Evolutionary conservation across 371 early-diverging fungal species (phyloP), one percentile per base, ranked within the genome.

Genomic region (Rhizopus sp.): DNA sequence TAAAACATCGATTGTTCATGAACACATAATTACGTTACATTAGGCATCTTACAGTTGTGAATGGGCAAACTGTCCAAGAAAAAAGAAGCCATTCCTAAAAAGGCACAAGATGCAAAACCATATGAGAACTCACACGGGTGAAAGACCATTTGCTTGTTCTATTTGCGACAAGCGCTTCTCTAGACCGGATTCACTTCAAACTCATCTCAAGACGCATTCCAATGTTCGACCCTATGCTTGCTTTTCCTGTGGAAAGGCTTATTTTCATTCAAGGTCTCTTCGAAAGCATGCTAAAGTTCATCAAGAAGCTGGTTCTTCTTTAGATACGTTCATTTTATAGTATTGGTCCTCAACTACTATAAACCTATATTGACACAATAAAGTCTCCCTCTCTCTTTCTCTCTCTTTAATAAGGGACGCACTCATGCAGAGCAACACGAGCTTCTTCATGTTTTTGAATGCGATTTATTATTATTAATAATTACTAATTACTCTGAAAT

Each of bases 191-290:
- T 92, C 91, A 3, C 72, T 94, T 35, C 61, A 86, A 49, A 92
- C 92, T 10, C 95, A 95, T 59, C 79, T 89, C 50, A 91, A 92
- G 69, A 93, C 94, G 1, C 95, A 95, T 68, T 88, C 88, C 12
- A 86, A 83, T 47, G 65, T 85, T 48, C 81, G 88, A 46, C 92
- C 92, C 0, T 88, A 76, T 61, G 66, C 78, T 17, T 91, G 92
- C 57, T 73, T 77, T 23, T 78, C 75, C 9, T 91, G 90, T 60
- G 75, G 75, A n/a, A 88, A 90, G 59, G 86, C 90, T 13, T 90
- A 89, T 69, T 90, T 88, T 63, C 92, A 92, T 61, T 84, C 89
- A 10, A 81, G 92, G 40, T 89, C 90, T 1, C 79, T 92, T 23
- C 80, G 87, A 39, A 92, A 92, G 62, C 92, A 92, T 58, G 73